Evolutionary conservation across 169 alveolate species (phyloP), one percentile per base, ranked within the genome.

Genomic region (Eimeria maxima): DNA sequence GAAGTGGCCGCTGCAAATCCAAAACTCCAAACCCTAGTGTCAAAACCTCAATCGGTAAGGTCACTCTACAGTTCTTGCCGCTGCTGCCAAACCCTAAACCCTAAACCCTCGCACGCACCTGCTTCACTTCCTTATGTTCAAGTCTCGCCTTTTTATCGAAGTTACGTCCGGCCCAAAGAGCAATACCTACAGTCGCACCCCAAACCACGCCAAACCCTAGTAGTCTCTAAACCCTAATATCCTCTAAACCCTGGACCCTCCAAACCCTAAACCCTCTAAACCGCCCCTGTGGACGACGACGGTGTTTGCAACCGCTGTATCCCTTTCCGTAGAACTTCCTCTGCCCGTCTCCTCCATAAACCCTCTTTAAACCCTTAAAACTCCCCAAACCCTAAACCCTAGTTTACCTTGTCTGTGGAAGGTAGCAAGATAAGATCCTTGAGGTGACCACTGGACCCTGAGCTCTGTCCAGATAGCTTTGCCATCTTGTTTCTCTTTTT

Each of bases 381-480:
- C 11, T 0, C 69, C 69, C 69, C 20, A 60, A 60, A 60, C 69
- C 69, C 69, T 42, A 76, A 76, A 76, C 87, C 87, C 87, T 76
- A 22, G 4, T 29, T 6, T 38, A 97, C 99, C 99, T 22, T 98
- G 99, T 83, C 98, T 95, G 91, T 98, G 98, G 96, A 98, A 98
- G 45, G 98, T 98, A 22, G 98, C 99, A 65, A 98, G 97, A 93
- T 98, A 98, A 27, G 99, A 98, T 18, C 99, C 99, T 91, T 97
- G 98, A 29, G 98, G 98, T 53, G 99, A 98, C 99, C 99, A 98
- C 97, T 98, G 98, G 0, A 98, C 99, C 81, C 98, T 97, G 88
- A 97, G 97, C 63, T 98, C 98, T 3, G 99, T 98, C 98, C 99
- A 98, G n/a, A 97, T 97, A 3, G 98, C 89, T 80, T 97, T 97